Base-by-base conservation (phyloP, 2,329 filamentous ascomycete species). In the Verticillium nubilum region DNA sequence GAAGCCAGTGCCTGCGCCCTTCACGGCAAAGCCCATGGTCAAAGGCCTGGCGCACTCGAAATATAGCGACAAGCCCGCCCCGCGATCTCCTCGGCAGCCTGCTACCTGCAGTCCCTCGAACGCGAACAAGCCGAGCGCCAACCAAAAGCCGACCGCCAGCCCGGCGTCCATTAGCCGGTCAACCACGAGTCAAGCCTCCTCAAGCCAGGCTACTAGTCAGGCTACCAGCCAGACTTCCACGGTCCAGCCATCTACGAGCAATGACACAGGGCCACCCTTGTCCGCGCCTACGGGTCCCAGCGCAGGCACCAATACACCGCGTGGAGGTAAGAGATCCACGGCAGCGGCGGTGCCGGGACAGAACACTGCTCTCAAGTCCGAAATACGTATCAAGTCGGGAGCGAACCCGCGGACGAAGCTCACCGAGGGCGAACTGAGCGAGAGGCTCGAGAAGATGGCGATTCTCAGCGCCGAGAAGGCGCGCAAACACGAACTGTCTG, bases 381-480 rank as follows among this genome's bases (percentile, higher is more conserved):
- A 76, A 52, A 67, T 73, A 9, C 82, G 84, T 10, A 68, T 82
- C 10, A 73, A 75, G 58, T 85, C 82, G 1, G 84, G 84, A 60
- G 80, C 78, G 13, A 86, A 85, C 72, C 83, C 84, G 26, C 81
- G 83, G 12, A 80, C 80, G 26, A 86, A 86, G 71, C 78, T 86
- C 28, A 86, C 84, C 0, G 83, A 87, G 0, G 72, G 74, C 1
- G 81, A 88, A 70, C 78, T 87, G 4, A 76, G 82, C 0, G 79
- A 75, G 61, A 86, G 85, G 68, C 84, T 87, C 80, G 81, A 82
- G 65, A 74, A 82, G 68, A 86, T 86, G 80, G 83, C 84, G 59
- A 76, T 87, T 9, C 69, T 84, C 0, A 77, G 79, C 0, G 82
- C 80, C 0, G 84, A 87, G 68, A 84, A 83, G 72, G 78, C 80